Evolutionary conservation across 2,329 filamentous ascomycete genomes (phyloP), one percentile per base, ranked within the genome.

Genomic region (Dactylellina drechsleri): DNA sequence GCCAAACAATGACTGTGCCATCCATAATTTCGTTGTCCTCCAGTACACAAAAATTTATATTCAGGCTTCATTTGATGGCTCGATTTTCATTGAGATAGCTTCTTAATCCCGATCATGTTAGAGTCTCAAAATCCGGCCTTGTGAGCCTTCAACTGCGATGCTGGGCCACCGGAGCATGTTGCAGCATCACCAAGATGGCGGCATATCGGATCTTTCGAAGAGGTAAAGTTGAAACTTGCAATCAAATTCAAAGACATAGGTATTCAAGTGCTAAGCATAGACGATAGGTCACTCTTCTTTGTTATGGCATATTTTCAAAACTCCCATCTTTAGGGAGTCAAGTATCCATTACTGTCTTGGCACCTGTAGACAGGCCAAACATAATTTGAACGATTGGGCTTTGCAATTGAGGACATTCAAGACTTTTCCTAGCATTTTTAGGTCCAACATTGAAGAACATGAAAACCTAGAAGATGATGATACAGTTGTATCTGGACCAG

Each of bases 401-500:
- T 26, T 16, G 13, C 54, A 66, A 45, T 5, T 15, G 3, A 16
- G 70, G 23, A 36, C 23, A 7, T 26, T 64, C 23, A 53, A 28
- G 15, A 53, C 16, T 13, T 57, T 52, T 36, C 52, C 61, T 4
- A 56, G 13, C 20, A 16, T 4, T n/a, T 41, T 10, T 0, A 57
- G 47, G 2, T 36, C 31, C 31, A 36, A 3, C 6, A 23, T 49
- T 3, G 6, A 58, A 36, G 20, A 47, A 7, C 4, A n/a, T 0
- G 57, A 62, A 1, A 23, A 49, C n/a, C 0, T 15, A 53, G 62
- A 53, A 10, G 31, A 36, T 5, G 57, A 74, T 7, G 64, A 75
- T 31, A 36, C 36, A 13, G 23, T 65, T 0, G 58, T 60, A 13
- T 64, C 54, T 16, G 71, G 71, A 3, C 71, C 58, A 18, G 64